Base-by-base conservation (phyloP, 371 early-diverging fungal genomes). In the Basidiobolus meristosporus region DNA sequence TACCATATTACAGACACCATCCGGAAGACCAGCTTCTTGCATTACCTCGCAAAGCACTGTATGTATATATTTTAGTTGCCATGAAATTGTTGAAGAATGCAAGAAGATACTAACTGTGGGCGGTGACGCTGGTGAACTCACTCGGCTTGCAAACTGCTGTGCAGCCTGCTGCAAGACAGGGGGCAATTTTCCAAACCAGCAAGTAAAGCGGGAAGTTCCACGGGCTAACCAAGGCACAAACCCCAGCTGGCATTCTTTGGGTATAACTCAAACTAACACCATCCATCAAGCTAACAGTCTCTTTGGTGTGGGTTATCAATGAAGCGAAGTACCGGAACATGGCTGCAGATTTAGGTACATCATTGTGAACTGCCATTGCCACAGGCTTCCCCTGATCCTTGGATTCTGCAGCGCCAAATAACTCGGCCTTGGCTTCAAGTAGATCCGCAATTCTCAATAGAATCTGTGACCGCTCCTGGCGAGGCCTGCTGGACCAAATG, bases 1-100 rank as follows among this genome's bases (percentile, higher is more conserved):
- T n/a, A 83, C 73, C 56, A 83, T 68, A 50, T 83, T 83, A 39
- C 78, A 67, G 14, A 83, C 83, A 21, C 84, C 84, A 4, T 52
- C 46, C 0, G 84, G 83, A 1, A 83, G 48, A 2, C 73, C 74
- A 12, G 73, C 80, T 7, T 74, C 65, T 15, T 57, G 46, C 12
- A 83, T 42, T 23, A 83, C 57, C 16, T 51, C 41, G 45, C 73
- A 66, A 3, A 82, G 57, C 57, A 77, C 48, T 52, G 17, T 9
- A 16, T 7, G 7, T 21, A 38, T 9, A 32, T 36, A 36, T 15
- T 18, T 36, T 10, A 20, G 10, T 6, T 22, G 22, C 17, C 14
- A 6, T 18, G 14, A 20, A 21, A 10, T 3, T 9, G 12, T 20
- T 23, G 20, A 31, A 15, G 10, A 23, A 15, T 30, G 12, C 10